Base-by-base conservation (phyloP, 202 grass and related monocot genomes). In the Panicum hallii region DNA sequence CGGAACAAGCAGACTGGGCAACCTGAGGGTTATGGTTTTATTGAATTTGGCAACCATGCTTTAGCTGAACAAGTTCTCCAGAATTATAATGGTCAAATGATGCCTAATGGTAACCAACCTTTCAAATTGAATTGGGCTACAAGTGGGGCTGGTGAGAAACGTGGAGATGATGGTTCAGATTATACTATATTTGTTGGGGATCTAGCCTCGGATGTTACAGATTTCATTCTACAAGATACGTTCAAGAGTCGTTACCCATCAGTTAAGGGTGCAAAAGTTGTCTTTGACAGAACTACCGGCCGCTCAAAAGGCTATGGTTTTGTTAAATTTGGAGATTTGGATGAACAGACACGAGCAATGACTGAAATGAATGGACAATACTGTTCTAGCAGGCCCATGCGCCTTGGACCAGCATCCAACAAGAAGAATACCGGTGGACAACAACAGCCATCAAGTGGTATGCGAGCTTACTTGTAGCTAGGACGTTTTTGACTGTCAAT, bases 241-340 rank as follows among this genome's bases (percentile, higher is more conserved):
- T 90, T 90, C 85, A 87, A 81, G 80, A 75, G n/a, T 34, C 84
- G 23, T 63, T 87, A 87, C 74, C 66, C 84, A 79, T 87, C 89
- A 65, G 80, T 90, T 74, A 90, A 87, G 75, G 41, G 80, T 61
- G 89, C 81, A 61, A 89, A 87, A 81, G 62, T 90, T 87, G 81
- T 87, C 41, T 70, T 79, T 61, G 85, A 87, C 67, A 77, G 56
- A 57, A 46, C 9, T 41, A 75, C 85, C 11, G 70, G 81, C 41
- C 55, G 68, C 16, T 90, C 89, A 50, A 90, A 90, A 80, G 84
- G 84, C 45, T 90, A 81, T 50, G 89, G 89, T 11, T 90, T 90
- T 90, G 89, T 90, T 58, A 71, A 68, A 54, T 90, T 90, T 76
- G 76, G 63, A 81, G 76, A 90, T 83, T 38, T 58, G 26, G 58